Conservation (phyloP, 129 eudicot species). For the Tagetes erecta region DNA sequence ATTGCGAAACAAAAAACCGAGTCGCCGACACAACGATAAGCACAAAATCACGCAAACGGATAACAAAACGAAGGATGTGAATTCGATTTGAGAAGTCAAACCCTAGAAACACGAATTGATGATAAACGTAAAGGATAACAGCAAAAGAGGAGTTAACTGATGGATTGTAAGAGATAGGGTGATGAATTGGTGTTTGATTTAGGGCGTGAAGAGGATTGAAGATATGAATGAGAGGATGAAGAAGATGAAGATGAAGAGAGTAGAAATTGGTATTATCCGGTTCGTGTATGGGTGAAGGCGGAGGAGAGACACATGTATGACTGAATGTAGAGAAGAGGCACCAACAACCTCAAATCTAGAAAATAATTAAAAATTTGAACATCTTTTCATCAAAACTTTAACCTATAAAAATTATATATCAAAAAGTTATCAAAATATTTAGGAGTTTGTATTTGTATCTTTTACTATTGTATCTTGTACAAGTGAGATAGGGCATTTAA, state of each 20-base stretch:
- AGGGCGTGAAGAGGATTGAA: not conserved
- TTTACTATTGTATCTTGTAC: too few relatives aligned
- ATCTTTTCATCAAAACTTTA: not conserved
- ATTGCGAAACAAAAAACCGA: conserved; percentile 14
- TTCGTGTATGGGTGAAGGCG: conserved; percentile 26
- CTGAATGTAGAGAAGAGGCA: conserved; percentile 22
- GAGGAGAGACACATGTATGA: conserved; percentile 34
- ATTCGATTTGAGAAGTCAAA: conserved; percentile 19
- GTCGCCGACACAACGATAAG: conserved; percentile 6
- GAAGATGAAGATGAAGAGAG: not conserved
- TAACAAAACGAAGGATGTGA: not conserved
- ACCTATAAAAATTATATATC: not conserved
- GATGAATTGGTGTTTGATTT: not conserved
- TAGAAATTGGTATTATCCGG: conserved; percentile 26
- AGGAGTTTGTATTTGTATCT: too few relatives aligned
- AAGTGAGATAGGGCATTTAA: too few relatives aligned
- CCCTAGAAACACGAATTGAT: conserved; percentile 34
- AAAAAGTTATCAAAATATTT: too few relatives aligned
- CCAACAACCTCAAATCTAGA: conserved; percentile 22
- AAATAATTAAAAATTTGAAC: not conserved
- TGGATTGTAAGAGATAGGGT: not conserved
- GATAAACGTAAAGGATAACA: conserved; percentile 1
- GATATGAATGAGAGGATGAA: not conserved
- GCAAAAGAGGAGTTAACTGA: not conserved
- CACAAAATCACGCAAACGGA: not conserved